Percentiles rank a stretch among this genome's conserved stretches.
phyloP scores from a whole-genome alignment of 371 early-diverging fungal genomes.

The Choanephora cucurbitarum region DNA sequence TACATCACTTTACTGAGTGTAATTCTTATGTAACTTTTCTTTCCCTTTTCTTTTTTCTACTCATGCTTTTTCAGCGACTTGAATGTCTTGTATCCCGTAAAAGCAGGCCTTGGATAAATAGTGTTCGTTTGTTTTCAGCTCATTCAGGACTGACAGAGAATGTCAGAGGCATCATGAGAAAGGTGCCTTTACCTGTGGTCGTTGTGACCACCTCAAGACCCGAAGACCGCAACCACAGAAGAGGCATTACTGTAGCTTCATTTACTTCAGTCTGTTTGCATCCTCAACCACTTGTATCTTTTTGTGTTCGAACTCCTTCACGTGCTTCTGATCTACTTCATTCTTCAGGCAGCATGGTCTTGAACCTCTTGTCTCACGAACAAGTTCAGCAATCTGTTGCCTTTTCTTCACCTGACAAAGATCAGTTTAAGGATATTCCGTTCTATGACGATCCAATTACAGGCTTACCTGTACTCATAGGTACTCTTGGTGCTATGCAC shows the following conservation, averaged over 20 bases:
- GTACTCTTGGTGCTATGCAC: slow-evolving; percentile 65
- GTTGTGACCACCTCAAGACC: slow-evolving; percentile 58
- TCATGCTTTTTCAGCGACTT: not conserved
- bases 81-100: too few relatives aligned
- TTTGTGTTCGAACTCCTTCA: slow-evolving; percentile 68
- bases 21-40: too few relatives aligned
- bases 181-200: slow-evolving; percentile 66
- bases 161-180: slow-evolving; percentile 62
- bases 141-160: slow-evolving; percentile 37
- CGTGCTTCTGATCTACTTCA: slow-evolving; percentile 59
- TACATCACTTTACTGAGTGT: too few relatives aligned
- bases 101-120: too few relatives aligned
- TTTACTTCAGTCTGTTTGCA: slow-evolving; percentile 71
- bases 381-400: slow-evolving; percentile 65
- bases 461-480: slow-evolving; percentile 59
- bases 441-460: slow-evolving; percentile 56
- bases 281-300: slow-evolving; percentile 66
- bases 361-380: slow-evolving; percentile 59
- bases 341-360: slow-evolving; percentile 58
- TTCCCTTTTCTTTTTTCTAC: too few relatives aligned
- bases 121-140: slow-evolving; percentile 6
- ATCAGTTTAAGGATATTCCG: slow-evolving; percentile 59
- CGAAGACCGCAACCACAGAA: slow-evolving; percentile 38
- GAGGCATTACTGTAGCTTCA: slow-evolving; percentile 71
- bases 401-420: slow-evolving; percentile 63